phyloP scores from a whole-genome alignment of 2,329 filamentous ascomycete species.

The Colletotrichum sp. region DNA sequence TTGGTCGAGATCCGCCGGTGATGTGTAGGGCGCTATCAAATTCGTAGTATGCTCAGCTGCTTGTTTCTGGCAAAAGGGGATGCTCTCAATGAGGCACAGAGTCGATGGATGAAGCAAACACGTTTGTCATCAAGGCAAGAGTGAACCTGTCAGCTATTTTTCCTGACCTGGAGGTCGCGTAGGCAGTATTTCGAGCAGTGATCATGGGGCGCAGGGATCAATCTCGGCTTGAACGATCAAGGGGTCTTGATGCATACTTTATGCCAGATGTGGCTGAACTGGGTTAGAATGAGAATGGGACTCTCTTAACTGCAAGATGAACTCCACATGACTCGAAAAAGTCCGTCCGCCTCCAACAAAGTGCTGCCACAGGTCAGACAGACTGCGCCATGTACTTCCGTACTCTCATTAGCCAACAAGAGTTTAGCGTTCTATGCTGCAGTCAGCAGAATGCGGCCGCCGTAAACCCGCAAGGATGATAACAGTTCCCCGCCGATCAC shows the following conservation, averaged over 20 bases:
- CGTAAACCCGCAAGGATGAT: neutral
- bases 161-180: neutral
- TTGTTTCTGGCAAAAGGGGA: neutral
- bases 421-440: neutral
- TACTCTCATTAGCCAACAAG: neutral
- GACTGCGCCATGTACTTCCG: neutral
- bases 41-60: neutral
- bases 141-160: neutral
- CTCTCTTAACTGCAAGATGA: neutral
- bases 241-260: constrained; percentile 5
- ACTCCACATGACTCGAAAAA: neutral
- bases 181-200: neutral
- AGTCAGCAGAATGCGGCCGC: neutral
- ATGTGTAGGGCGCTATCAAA: neutral
- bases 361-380: neutral
- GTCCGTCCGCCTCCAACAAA: neutral
- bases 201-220: neutral
- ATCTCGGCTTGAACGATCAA: neutral
- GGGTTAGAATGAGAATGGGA: neutral
- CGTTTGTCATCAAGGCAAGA: constrained; percentile 5
- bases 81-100: neutral
- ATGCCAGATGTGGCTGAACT: neutral
- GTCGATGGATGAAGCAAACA: neutral
- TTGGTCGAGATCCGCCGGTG: neutral
- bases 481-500: neutral